phyloP scores from a whole-genome alignment of 768 basidiomycete genomes.

The Strobilomyces dryophilus region DNA sequence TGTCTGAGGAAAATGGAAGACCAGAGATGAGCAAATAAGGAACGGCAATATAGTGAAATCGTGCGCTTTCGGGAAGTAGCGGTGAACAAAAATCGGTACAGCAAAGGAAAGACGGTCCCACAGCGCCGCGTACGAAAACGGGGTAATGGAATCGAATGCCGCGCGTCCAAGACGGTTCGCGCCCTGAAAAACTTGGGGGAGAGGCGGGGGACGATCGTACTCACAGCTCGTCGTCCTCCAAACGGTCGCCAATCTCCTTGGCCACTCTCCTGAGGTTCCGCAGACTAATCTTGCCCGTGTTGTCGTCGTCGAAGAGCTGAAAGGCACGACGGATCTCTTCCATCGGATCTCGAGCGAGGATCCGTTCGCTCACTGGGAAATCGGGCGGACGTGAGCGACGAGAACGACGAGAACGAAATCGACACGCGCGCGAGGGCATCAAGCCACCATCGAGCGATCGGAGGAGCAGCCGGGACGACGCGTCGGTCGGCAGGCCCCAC shows the following conservation, averaged over 20 bases:
- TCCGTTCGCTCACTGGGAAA: conserved; percentile 82
- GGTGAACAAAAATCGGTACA: conserved; percentile 23
- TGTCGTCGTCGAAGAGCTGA: conserved; percentile 94
- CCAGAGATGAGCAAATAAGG: conserved; percentile 30
- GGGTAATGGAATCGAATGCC: conserved; percentile 27
- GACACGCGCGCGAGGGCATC: neutral
- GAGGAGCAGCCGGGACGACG: conserved; percentile 1
- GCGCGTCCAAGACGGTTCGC: conserved; percentile 14
- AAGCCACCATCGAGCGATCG: neutral
- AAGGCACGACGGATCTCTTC: conserved; percentile 96
- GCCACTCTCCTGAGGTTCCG: conserved; percentile 90
- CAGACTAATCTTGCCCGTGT: conserved; percentile 90
- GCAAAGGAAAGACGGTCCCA: conserved; percentile 15
- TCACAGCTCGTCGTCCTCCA: conserved; percentile 96
- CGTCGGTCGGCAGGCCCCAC: neutral
- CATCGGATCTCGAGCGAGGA: conserved; percentile 91
- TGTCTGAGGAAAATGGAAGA: conserved; percentile 54
- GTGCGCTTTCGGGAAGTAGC: conserved; percentile 17
- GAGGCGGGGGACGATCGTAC: conserved; percentile 31
- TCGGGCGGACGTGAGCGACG: conserved; percentile 17
- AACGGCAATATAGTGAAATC: conserved; percentile 9
- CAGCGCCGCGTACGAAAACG: conserved; percentile 25
- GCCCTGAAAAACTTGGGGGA: conserved; percentile 13
- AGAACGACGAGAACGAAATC: neutral
- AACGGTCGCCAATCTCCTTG: conserved; percentile 91